Base-by-base conservation (phyloP, 257 asterid genomes). In the Prunella vulgaris region DNA sequence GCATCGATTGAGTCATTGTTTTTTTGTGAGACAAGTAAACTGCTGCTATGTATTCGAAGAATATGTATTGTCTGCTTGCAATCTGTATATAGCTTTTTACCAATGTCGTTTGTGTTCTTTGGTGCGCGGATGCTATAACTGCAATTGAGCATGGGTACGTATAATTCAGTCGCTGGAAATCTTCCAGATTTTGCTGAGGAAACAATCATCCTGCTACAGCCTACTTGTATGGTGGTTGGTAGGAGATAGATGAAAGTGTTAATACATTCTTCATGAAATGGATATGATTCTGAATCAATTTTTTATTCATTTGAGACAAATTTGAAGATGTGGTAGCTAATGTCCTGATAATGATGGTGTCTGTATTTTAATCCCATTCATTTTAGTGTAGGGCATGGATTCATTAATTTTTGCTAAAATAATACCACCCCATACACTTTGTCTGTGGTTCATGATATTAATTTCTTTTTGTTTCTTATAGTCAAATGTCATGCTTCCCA, bases 211-310 rank as follows among this genome's bases (percentile, higher is more conserved):
- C 30, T 46, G 53, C 53, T 42, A 37, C 44, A 9, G 44, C 14
- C 44, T 70, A 28, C 17, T 15, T 30, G 58, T 32, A 21, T 40
- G 42, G 59, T 18, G 44, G 15, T 21, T 27, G 66, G 22, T 60
- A 13, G 68, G 69, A 42, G 53, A 24, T 74, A 32, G 72, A 71
- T 27, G 51, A 21, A 72, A 67, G 75, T 66, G 48, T 51, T 52
- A 12, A n/a, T 70, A 70, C 79, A 74, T 35, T 71, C 52, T 77
- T 64, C 37, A 54, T 69, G 58, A 62, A 68, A 57, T 74, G 60
- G 28, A 66, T 57, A 52, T 37, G 51, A 61, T 58, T 70, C 63
- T 54, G 63, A 58, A 7, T 54, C 58, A 46, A 42, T 17, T 69
- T 22, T 57, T 10, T 25, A 5, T 65, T 71, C 27, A 12, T 20